Evolutionary conservation across 176 grass and related monocot genomes (phyloP).

Genomic region (Cymbopogon citratus): DNA sequence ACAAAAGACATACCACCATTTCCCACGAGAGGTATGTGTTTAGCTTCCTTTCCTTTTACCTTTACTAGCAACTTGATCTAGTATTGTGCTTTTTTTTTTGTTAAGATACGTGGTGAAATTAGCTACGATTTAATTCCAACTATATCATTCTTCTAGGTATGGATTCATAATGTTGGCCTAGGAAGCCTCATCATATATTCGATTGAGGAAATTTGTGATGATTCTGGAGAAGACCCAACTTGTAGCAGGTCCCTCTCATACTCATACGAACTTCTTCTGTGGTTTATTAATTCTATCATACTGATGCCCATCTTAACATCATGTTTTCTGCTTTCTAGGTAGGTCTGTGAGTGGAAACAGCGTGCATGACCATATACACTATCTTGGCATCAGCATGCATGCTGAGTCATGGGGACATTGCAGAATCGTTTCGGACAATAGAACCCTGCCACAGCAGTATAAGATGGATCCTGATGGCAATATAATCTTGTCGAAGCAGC

Average conservation of each 20-base stretch:
- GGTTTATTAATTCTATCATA: background rate
- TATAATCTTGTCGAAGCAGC: conserved; percentile 48
- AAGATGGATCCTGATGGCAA: conserved; percentile 35
- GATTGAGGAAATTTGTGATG: conserved; percentile 65
- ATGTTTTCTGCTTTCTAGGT: conserved; percentile 27
- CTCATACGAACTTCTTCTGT: background rate
- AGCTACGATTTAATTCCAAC: background rate
- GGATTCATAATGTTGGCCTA: conserved; percentile 55
- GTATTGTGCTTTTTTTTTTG: background rate
- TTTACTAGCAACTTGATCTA: background rate
- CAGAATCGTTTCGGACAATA: conserved; percentile 47
- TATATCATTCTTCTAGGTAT: conserved; percentile 50
- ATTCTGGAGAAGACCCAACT: conserved; percentile 73
- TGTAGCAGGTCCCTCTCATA: conserved; percentile 59
- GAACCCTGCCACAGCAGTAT: conserved; percentile 18
- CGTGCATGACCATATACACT: conserved; percentile 60
- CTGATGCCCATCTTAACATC: background rate
- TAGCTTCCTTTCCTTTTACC: conserved; percentile 3
- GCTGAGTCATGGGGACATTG: conserved; percentile 51
- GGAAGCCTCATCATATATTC: conserved; percentile 50
- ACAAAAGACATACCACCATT: conserved; percentile 73
- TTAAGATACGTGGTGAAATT: background rate
- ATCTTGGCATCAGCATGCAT: conserved; percentile 63
- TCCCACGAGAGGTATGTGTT: conserved; percentile 49
- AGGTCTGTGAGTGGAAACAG: conserved; percentile 80